Base-by-base conservation (phyloP, 805 yeast genomes). In the Isabelozyma rhagii region DNA sequence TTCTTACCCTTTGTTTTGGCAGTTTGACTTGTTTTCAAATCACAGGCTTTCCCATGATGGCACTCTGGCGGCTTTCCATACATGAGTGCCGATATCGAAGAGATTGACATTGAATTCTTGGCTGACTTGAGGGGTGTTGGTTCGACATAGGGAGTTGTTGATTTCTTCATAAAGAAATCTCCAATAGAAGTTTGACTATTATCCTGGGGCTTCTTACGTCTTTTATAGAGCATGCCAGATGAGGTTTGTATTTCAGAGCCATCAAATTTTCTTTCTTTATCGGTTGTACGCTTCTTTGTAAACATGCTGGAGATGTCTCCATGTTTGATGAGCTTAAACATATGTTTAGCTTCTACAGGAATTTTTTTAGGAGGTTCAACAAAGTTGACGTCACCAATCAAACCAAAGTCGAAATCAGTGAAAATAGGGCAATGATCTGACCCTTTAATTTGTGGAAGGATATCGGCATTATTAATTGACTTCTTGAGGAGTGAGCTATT, bases 391-490 rank as follows among this genome's bases (percentile, higher is more conserved):
- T 25, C 27, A 34, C 45, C 25, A 36, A 44, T 4, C 28, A 31
- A 17, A 11, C 36, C 51, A 47, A 14, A 52, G 52, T 71, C 68
- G 42, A 91, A 60, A 63, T 90, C 97, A 1, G 90, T 77, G 60
- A 65, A 90, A 0, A 90, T 81, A 0, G 99, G 99, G 65, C 98
- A 93, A 67, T 93, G 99, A 64, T 93, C 99, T 0, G 97, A 89
- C 0, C 99, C 99, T 63, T 79, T 71, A 1, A 92, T 58, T 42
- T 75, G 75, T 0, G 90, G 85, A 78, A 87, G 78, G n/a, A 88
- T 87, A 52, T 78, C 78, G 0, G 82, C 77, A 42, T 74, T 65
- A 3, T 60, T 52, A 1, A 78, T 61, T 8, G 48, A 39, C 0
- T 60, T 48, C 4, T 68, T 57, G 44, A 86, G 52, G 0, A 55